Evolutionary conservation across 2,329 filamentous ascomycete genomes (phyloP).

Genomic region (Fusarium liriodendri): DNA sequence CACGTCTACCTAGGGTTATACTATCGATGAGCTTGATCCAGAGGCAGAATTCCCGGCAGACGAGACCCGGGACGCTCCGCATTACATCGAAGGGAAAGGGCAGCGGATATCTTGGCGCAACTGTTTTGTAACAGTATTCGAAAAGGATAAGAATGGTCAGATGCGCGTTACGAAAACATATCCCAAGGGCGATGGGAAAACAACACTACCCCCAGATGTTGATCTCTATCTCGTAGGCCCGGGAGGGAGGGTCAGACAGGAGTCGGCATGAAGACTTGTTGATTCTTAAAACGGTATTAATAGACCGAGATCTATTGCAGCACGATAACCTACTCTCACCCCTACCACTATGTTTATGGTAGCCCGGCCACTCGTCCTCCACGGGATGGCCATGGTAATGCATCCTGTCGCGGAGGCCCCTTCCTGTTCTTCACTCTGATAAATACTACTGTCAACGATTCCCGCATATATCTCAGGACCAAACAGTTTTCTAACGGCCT

Average conservation of each 20-base stretch:
- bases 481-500: no score
- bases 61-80: not conserved
- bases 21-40: not conserved
- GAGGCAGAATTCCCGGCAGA: not conserved
- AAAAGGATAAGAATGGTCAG: not conserved
- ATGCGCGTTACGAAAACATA: not conserved
- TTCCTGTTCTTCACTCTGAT: no score
- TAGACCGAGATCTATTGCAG: not conserved
- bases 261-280: not conserved
- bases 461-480: no score
- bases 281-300: not conserved
- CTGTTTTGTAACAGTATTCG: not conserved
- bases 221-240: not conserved
- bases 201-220: not conserved
- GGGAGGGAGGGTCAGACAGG: not conserved
- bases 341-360: not conserved
- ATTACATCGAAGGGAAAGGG: not conserved
- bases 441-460: no score
- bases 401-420: no score
- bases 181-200: not conserved
- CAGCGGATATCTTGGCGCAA: not conserved
- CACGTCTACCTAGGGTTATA: not conserved
- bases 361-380: not conserved
- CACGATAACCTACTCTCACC: not conserved
- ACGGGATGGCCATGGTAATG: no score